Evolutionary conservation across 2,329 filamentous ascomycete species (phyloP).

Genomic region (Venturia pyrina): DNA sequence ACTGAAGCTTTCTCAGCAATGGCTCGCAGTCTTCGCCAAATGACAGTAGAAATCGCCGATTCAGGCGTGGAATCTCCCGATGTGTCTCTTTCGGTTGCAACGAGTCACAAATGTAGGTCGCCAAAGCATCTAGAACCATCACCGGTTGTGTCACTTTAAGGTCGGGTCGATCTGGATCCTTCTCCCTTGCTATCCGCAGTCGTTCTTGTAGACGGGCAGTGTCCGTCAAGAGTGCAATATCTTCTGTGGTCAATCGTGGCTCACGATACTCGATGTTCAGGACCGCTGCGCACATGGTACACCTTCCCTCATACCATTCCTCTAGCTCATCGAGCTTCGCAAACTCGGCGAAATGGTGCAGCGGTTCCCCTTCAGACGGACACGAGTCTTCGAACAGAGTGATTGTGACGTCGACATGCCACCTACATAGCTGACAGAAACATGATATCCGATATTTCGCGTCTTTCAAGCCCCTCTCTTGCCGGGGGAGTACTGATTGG

Average conservation of each 20-base stretch:
- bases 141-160: conserved; percentile 41
- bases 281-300: background rate
- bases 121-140: conserved; percentile 46
- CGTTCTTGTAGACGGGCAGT: conserved; percentile 40
- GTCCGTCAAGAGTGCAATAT: conserved; percentile 45
- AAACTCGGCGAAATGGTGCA: conserved; percentile 47
- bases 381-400: conserved; percentile 23
- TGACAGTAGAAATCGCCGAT: conserved; percentile 53
- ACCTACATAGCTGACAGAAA: conserved; percentile 51
- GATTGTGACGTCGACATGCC: conserved; percentile 50
- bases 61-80: conserved; percentile 46
- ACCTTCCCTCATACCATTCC: conserved; percentile 4
- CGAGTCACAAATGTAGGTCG: conserved; percentile 51
- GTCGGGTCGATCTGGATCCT: conserved; percentile 45
- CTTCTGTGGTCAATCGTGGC: conserved; percentile 36
- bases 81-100: conserved; percentile 40
- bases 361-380: conserved; percentile 39
- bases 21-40: conserved; percentile 53
- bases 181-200: conserved; percentile 40
- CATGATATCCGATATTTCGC: conserved; percentile 46
- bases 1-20: conserved; percentile 49
- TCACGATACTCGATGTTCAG: conserved; percentile 9
- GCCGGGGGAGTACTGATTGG: conserved; percentile 8
- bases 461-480: conserved; percentile 1
- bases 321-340: background rate